Evolutionary conservation across 129 eudicot genomes (phyloP).

Genomic region (Tanacetum coccineum): DNA sequence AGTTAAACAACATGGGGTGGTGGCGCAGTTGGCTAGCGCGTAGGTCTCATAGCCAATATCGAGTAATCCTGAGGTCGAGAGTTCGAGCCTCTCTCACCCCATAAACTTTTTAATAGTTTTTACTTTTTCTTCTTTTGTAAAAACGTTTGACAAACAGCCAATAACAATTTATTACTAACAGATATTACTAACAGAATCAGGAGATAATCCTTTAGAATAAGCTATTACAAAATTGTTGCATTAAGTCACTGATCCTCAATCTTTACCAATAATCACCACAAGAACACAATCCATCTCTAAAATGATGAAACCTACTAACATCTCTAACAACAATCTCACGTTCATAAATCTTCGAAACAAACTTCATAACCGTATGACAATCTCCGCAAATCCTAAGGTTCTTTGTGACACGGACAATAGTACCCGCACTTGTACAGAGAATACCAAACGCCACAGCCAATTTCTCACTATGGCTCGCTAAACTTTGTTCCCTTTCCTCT

Average conservation of each 20-base stretch:
- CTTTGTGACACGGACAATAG: constrained; percentile 52
- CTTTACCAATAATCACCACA: constrained; percentile 37
- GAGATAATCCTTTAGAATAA: too few relatives aligned
- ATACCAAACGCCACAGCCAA: constrained; percentile 32
- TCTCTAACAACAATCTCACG: constrained; percentile 66
- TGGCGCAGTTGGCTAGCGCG: constrained; percentile 99
- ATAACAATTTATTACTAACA: too few relatives aligned
- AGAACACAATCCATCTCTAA: constrained; percentile 19
- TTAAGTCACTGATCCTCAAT: too few relatives aligned
- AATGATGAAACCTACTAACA: constrained; percentile 62
- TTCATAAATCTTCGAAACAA: constrained; percentile 41
- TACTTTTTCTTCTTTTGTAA: too few relatives aligned
- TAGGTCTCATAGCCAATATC: constrained; percentile 92
- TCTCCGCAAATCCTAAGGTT: constrained; percentile 72
- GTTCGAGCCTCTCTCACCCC: constrained; percentile 72
- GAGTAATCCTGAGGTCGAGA: constrained; percentile 79
- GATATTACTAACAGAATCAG: too few relatives aligned
- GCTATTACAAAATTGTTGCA: too few relatives aligned
- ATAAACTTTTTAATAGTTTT: neutral
- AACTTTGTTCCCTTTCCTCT: constrained; percentile 50
- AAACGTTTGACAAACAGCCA: too few relatives aligned
- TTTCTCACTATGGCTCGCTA: constrained; percentile 59
- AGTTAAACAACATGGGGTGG: constrained; percentile 28
- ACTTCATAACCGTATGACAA: constrained; percentile 61
- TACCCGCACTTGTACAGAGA: neutral